These are phyloP conservation scores for Dispira parvispora DNA, from an alignment of 192 early-diverging fungal genomes.

Conservation along the genomic window DNA sequence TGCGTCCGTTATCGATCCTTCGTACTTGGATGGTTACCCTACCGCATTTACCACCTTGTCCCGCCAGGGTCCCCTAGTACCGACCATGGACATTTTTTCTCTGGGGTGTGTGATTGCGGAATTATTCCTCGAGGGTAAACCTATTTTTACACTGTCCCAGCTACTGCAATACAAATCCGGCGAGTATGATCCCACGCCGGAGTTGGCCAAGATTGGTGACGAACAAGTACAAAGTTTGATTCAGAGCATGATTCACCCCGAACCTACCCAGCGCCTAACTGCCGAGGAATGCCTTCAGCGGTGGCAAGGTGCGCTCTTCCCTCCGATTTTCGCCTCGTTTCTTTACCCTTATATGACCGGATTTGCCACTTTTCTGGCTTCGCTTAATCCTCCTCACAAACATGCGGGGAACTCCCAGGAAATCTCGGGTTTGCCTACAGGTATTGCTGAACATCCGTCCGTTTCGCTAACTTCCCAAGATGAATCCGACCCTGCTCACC, in stretches of 20 bases:
- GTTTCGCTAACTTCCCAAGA: background rate
- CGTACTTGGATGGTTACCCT: conserved; percentile 23
- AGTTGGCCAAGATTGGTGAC: conserved; percentile 74
- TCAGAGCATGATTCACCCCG: conserved; percentile 73
- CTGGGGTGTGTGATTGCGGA: conserved; percentile 86
- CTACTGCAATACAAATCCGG: conserved; percentile 75
- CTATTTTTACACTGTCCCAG: conserved; percentile 83
- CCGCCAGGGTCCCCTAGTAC: conserved; percentile 28
- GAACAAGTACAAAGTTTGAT: conserved; percentile 57
- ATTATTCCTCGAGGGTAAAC: conserved; percentile 81
- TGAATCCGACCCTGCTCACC: background rate
- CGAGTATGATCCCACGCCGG: conserved; percentile 47
- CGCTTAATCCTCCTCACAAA: background rate
- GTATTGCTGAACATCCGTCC: background rate
- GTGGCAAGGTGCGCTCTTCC: conserved; percentile 32
- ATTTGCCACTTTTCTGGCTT: conserved; percentile 11
- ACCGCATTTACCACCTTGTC: conserved; percentile 22
- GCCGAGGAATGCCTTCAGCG: conserved; percentile 60
- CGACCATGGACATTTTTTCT: conserved; percentile 92
- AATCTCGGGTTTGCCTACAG: background rate
- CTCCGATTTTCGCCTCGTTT: conserved; percentile 43
- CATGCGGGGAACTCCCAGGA: too few species aligned
- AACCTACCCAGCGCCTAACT: conserved; percentile 51
- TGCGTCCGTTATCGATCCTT: conserved; percentile 22
- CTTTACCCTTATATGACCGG: conserved; percentile 19